Conservation (phyloP, 2,329 filamentous ascomycete species). For the Calonectria crousiana region DNA sequence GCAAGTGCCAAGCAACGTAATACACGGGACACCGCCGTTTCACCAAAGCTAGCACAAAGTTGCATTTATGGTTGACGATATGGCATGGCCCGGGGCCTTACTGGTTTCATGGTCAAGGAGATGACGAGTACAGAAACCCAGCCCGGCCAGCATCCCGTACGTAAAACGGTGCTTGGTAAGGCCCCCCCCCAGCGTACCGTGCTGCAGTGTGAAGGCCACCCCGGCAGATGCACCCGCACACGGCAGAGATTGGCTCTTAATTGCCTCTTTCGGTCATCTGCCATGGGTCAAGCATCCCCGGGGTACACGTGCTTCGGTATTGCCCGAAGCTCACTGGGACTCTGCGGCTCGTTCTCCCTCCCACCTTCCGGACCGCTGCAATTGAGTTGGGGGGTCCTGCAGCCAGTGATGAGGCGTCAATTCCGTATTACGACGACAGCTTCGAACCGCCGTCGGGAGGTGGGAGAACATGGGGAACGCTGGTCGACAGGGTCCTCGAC, state of each 20-base stretch:
- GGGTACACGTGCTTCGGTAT: neutral
- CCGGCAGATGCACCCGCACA: neutral
- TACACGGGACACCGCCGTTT: neutral
- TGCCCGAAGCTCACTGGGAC: neutral
- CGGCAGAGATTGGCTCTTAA: neutral
- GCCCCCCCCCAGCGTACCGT: neutral
- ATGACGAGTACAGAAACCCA: neutral
- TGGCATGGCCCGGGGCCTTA: neutral
- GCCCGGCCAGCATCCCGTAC: neutral
- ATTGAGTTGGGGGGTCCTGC: neutral
- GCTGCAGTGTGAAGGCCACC: neutral
- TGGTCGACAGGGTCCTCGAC: neutral
- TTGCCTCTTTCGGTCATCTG: neutral
- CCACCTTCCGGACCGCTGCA: neutral
- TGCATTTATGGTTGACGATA: neutral
- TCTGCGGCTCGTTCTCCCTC: neutral
- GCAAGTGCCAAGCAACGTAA: neutral
- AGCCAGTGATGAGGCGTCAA: constrained; percentile 11
- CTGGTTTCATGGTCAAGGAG: neutral
- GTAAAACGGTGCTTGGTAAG: neutral
- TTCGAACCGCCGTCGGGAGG: neutral
- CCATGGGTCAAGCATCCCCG: neutral
- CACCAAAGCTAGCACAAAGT: neutral
- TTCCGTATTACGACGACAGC: constrained; percentile 15
- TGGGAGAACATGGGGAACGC: neutral